phyloP scores from a whole-genome alignment of 305 asterid genomes.

The Fraxinus angustifolia region DNA sequence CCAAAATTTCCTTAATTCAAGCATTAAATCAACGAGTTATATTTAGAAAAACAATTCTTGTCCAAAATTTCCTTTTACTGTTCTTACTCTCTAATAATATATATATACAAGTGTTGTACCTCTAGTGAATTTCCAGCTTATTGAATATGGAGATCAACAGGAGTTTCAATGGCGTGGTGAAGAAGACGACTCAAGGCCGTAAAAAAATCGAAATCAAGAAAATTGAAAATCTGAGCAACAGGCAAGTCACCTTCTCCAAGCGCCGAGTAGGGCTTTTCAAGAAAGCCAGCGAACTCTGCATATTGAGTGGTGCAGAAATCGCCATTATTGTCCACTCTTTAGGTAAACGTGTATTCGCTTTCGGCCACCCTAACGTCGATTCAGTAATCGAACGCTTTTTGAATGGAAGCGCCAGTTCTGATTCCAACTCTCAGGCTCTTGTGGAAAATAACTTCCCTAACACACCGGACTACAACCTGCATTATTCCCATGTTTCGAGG shows the following conservation, averaged over 20 bases:
- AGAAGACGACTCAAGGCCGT: constrained; percentile 42
- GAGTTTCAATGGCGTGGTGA: neutral
- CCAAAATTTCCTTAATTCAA: neutral
- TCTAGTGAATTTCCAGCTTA: neutral
- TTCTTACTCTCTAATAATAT: neutral
- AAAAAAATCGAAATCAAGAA: constrained; percentile 44
- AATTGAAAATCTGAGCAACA: constrained; percentile 33
- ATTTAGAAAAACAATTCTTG: neutral
- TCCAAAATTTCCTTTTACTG: neutral
- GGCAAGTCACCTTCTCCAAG: constrained; percentile 50
- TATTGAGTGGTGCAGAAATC: constrained; percentile 42
- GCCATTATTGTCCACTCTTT: constrained; percentile 38
- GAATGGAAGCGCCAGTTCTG: constrained; percentile 6
- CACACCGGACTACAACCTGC: constrained; percentile 26
- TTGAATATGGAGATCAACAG: neutral
- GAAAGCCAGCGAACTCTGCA: constrained; percentile 49
- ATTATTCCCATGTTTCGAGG: constrained; percentile 28
- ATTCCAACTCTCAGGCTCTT: neutral
- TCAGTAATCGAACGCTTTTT: constrained; percentile 39
- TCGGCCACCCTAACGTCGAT: constrained; percentile 42
- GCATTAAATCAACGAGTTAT: neutral
- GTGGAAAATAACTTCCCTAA: neutral
- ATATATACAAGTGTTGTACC: no score
- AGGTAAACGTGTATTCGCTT: constrained; percentile 47
- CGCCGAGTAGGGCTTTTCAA: constrained; percentile 48